phyloP scores from a whole-genome alignment of 441 rosid genomes.

The Erodium trifolium region DNA sequence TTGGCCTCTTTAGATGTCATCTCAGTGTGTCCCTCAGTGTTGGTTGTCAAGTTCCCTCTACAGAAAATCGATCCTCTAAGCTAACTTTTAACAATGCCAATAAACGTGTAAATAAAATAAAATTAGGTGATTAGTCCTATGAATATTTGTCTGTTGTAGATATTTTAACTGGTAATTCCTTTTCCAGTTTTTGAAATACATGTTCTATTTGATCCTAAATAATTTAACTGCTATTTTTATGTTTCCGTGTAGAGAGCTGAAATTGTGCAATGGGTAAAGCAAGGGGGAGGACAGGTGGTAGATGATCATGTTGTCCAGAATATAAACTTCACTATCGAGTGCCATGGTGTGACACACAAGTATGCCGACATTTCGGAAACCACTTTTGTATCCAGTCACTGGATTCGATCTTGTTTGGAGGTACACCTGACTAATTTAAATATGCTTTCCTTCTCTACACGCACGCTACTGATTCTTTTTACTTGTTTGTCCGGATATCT shows the following conservation, averaged over 20 bases:
- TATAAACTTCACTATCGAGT: conserved; percentile 58
- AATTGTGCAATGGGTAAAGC: conserved; percentile 74
- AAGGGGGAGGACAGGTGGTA: conserved; percentile 83
- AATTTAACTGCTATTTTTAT: background rate
- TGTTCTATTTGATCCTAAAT: background rate
- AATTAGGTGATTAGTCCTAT: background rate
- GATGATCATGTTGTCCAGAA: conserved; percentile 31
- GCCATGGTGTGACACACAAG: conserved; percentile 55
- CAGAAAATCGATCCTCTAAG: background rate
- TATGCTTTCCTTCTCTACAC: background rate
- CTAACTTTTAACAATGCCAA: background rate
- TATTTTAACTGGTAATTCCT: too few relatives aligned
- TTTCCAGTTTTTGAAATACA: background rate
- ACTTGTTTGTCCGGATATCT: background rate
- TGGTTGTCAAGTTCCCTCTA: conserved; percentile 6
- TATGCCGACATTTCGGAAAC: conserved; percentile 26
- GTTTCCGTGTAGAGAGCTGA: conserved; percentile 60
- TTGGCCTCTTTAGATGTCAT: conserved; percentile 3
- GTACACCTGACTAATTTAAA: conserved; percentile 27
- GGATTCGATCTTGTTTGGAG: conserved; percentile 94
- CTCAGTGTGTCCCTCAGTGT: background rate
- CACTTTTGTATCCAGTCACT: conserved; percentile 79
- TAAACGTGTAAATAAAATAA: background rate
- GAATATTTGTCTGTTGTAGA: background rate
- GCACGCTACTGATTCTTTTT: background rate